Evolutionary conservation across 306 rosid genomes (phyloP).

Genomic region (Malus asiatica): DNA sequence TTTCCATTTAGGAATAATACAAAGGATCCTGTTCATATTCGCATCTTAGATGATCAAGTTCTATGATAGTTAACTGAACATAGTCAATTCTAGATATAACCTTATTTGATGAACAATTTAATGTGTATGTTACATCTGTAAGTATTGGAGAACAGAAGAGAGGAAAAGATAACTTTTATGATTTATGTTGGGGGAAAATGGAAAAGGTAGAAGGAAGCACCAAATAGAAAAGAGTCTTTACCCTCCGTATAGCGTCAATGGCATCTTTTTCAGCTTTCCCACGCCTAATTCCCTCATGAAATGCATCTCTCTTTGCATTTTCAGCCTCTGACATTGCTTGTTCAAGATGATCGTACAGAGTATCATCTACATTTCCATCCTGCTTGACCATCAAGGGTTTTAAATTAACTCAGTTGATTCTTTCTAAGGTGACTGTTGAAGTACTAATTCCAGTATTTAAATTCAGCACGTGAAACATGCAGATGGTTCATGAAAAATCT

Average conservation of each 20-base stretch:
- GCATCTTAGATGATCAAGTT: neutral
- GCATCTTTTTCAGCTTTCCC: conserved; percentile 72
- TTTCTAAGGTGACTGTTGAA: neutral
- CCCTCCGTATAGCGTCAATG: conserved; percentile 54
- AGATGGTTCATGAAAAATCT: neutral
- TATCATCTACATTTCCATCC: conserved; percentile 53
- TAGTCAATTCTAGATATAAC: neutral
- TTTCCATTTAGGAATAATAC: neutral
- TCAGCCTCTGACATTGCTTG: conserved; percentile 60
- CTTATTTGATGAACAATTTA: neutral
- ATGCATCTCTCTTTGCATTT: conserved; percentile 49
- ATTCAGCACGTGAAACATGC: neutral
- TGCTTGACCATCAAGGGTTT: conserved; percentile 28
- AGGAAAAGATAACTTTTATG: neutral
- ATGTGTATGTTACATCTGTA: neutral
- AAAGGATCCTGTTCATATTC: neutral
- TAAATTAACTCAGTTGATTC: neutral
- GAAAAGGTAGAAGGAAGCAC: neutral
- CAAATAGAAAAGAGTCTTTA: conserved; percentile 15
- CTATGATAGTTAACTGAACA: neutral
- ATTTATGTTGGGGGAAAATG: neutral
- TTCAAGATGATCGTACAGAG: conserved; percentile 53
- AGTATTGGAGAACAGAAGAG: neutral
- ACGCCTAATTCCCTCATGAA: conserved; percentile 46
- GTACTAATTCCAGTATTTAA: neutral